Percentiles rank a stretch among this genome's conserved stretches.
These are phyloP conservation scores for Cavenderia fasciculata DNA, from an alignment of 78 protist genomes.

Conservation along the genomic window DNA sequence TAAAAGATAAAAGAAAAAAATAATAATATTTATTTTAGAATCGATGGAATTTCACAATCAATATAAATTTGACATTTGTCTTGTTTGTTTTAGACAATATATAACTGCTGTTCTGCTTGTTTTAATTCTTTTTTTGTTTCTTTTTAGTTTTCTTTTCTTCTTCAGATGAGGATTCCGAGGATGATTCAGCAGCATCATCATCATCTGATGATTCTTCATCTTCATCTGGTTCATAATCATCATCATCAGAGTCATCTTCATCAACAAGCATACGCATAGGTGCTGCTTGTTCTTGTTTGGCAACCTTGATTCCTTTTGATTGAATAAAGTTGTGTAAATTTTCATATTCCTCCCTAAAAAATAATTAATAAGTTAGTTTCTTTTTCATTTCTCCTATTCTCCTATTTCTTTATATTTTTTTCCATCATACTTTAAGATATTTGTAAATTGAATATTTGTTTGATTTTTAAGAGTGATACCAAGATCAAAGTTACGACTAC, in stretches of 20 bases:
- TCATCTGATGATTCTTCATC: constrained; percentile 17
- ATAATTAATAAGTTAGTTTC: not conserved
- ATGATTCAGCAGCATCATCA: not conserved
- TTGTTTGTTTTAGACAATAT: too few relatives aligned
- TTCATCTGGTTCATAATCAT: constrained; percentile 64
- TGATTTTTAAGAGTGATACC: constrained; percentile 11
- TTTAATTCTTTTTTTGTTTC: constrained; percentile 12
- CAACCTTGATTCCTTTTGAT: constrained; percentile 18
- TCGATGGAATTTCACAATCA: too few relatives aligned
- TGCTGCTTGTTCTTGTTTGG: constrained; percentile 4
- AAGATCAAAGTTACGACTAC: constrained; percentile 69
- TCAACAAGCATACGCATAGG: constrained; percentile 5
- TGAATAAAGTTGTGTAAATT: constrained; percentile 35
- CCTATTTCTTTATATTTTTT: not conserved
- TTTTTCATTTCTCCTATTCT: not conserved
- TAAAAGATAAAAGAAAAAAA: too few relatives aligned
- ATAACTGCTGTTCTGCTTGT: too few relatives aligned
- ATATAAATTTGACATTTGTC: too few relatives aligned
- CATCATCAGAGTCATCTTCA: constrained; percentile 62
- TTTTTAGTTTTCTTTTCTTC: constrained; percentile 19
- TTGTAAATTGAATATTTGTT: constrained; percentile 42
- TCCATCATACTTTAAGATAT: constrained; percentile 17
- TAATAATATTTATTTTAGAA: too few relatives aligned
- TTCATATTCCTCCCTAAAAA: constrained; percentile 39
- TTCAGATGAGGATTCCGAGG: constrained; percentile 8